These are phyloP conservation scores for Corynespora cassiicola DNA, from an alignment of 2,329 filamentous ascomycete species.

Conservation along the genomic window DNA sequence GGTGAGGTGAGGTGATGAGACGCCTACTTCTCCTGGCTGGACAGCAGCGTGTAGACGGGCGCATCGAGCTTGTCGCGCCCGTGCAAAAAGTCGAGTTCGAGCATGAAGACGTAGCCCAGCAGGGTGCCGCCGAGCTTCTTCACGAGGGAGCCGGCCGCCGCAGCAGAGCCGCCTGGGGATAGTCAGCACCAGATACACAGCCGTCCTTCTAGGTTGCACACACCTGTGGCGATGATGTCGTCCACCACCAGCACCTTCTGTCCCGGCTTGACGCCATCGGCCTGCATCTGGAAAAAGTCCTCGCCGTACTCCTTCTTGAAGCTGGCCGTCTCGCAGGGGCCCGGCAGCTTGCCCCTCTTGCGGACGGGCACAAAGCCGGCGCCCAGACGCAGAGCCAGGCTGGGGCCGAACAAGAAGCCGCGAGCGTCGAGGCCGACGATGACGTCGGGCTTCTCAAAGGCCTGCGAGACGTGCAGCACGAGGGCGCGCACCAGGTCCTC, in stretches of 20 bases:
- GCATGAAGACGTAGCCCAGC: slow-evolving; percentile 90
- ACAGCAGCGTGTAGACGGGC: slow-evolving; percentile 83
- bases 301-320: slow-evolving; percentile 97
- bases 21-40: slow-evolving; percentile 60
- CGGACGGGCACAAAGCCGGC: slow-evolving; percentile 91
- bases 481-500: slow-evolving; percentile 80
- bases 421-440: slow-evolving; percentile 92
- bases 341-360: slow-evolving; percentile 95
- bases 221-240: slow-evolving; percentile 98
- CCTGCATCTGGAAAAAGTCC: slow-evolving; percentile 96
- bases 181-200: slow-evolving; percentile 11
- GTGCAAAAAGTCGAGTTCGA: slow-evolving; percentile 92
- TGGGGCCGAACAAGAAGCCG: slow-evolving; percentile 94
- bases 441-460: slow-evolving; percentile 79
- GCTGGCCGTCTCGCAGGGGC: slow-evolving; percentile 80
- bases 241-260: slow-evolving; percentile 94
- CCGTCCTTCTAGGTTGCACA: slow-evolving; percentile 41
- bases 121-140: slow-evolving; percentile 84
- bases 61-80: slow-evolving; percentile 87
- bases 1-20: too few relatives aligned
- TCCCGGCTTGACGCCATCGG: slow-evolving; percentile 80
- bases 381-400: slow-evolving; percentile 80
- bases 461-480: slow-evolving; percentile 77
- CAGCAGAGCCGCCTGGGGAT: slow-evolving; percentile 81
- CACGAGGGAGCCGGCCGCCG: slow-evolving; percentile 85